Conservation (phyloP, 2,329 filamentous ascomycete genomes). For the Herpotrichia juniperi region DNA sequence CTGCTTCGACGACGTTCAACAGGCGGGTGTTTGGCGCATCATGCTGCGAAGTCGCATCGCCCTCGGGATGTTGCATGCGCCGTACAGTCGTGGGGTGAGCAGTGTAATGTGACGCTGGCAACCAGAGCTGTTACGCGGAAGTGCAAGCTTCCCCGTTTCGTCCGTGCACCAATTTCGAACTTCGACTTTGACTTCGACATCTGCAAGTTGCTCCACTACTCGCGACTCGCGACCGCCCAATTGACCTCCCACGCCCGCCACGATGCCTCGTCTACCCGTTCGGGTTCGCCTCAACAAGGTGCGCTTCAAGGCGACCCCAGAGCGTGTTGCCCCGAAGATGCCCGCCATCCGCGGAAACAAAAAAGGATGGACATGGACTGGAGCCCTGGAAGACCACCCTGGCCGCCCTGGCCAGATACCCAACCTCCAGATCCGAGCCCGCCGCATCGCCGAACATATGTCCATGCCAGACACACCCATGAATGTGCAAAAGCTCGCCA, state of each 20-base stretch:
- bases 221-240: neutral
- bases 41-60: neutral
- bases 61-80: neutral
- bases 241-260: neutral
- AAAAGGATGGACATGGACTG: neutral
- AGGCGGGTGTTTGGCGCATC: neutral
- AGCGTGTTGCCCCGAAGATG: neutral
- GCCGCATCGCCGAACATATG: neutral
- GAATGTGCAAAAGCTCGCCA: neutral
- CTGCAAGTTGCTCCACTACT: neutral
- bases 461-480: neutral
- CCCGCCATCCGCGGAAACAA: neutral
- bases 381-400: neutral
- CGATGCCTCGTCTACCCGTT: neutral
- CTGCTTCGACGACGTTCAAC: conserved; percentile 2
- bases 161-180: neutral
- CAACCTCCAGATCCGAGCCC: neutral
- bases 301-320: neutral
- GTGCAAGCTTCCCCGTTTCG: neutral
- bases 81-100: neutral
- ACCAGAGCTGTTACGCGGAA: neutral
- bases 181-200: neutral
- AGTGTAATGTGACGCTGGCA: neutral
- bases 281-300: neutral
- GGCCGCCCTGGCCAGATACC: neutral